A percentile compares a stretch with the other conserved stretches of the same genome.
phyloP scores from a whole-genome alignment of 306 rosid genomes.

The Vigna trinervia region DNA sequence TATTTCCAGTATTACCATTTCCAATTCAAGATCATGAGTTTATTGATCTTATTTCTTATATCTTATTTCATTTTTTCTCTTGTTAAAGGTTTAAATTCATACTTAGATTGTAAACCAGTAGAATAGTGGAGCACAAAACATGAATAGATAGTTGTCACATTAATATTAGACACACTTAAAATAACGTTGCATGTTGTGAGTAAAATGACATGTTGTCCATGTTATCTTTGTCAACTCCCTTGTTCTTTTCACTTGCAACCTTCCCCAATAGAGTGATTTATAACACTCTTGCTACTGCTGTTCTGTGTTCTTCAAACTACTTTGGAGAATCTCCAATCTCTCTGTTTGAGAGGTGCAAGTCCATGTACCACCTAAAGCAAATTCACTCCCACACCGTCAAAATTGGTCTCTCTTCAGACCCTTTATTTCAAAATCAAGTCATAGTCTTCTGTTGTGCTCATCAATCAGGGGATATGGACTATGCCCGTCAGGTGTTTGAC shows the following conservation, averaged over 20 bases:
- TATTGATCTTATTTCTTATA: too few species aligned
- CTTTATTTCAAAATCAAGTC: constrained; percentile 51
- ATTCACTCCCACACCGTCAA: constrained; percentile 65
- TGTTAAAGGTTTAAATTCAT: too few species aligned
- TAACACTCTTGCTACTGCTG: constrained; percentile 44
- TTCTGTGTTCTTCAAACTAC: constrained; percentile 31
- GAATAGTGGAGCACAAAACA: background rate
- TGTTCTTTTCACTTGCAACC: constrained; percentile 42
- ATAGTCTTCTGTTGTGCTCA: constrained; percentile 55
- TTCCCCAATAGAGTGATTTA: constrained; percentile 49
- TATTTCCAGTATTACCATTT: too few species aligned
- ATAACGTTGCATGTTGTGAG: background rate
- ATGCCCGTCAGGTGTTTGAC: constrained; percentile 76
- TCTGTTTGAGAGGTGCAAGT: constrained; percentile 61
- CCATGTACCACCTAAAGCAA: constrained; percentile 75
- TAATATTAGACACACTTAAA: constrained; percentile 2
- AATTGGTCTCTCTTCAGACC: constrained; percentile 57
- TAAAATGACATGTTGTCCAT: constrained; percentile 24
- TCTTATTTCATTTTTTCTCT: too few species aligned
- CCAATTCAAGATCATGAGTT: too few species aligned
- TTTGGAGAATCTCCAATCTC: constrained; percentile 41
- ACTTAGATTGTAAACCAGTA: too few species aligned
- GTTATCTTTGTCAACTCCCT: constrained; percentile 26
- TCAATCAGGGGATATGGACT: constrained; percentile 60
- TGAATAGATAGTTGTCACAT: background rate